phyloP scores from a whole-genome alignment of 2,329 filamentous ascomycete species.

The Xylariaceae sp. region DNA sequence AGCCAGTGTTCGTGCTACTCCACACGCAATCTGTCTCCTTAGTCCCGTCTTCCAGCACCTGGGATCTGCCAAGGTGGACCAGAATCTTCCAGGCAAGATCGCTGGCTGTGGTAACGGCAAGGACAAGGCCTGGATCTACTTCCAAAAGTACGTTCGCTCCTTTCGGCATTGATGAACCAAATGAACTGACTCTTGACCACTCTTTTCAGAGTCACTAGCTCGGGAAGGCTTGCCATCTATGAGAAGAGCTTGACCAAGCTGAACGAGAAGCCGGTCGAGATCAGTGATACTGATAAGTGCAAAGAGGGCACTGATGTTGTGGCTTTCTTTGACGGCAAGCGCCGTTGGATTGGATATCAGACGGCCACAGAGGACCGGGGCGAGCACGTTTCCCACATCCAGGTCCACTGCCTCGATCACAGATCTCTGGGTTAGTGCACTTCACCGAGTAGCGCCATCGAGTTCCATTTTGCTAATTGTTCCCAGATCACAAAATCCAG shows the following conservation, averaged over 20 bases:
- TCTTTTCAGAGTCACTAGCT: neutral
- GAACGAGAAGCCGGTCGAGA: neutral
- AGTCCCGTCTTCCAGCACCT: neutral
- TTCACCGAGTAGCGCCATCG: neutral
- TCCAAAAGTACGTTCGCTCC: neutral
- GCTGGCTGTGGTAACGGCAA: neutral
- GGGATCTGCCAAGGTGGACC: neutral
- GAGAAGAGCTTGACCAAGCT: neutral
- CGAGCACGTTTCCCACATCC: neutral
- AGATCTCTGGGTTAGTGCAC: neutral
- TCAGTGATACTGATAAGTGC: neutral
- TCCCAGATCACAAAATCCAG: neutral
- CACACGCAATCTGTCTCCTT: neutral
- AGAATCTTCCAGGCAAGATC: neutral
- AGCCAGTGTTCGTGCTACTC: no score
- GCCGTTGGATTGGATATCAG: neutral
- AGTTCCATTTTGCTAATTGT: neutral
- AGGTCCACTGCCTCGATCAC: neutral
- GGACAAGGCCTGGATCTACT: neutral
- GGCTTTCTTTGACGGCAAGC: neutral
- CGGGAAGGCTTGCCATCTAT: neutral
- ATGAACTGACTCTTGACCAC: neutral
- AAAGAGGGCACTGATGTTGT: neutral
- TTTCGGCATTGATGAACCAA: neutral
- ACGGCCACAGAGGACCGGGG: neutral